Evolutionary conservation across 306 rosid species (phyloP), one percentile per base, ranked within the genome.

Genomic region (Rosa multiflora): DNA sequence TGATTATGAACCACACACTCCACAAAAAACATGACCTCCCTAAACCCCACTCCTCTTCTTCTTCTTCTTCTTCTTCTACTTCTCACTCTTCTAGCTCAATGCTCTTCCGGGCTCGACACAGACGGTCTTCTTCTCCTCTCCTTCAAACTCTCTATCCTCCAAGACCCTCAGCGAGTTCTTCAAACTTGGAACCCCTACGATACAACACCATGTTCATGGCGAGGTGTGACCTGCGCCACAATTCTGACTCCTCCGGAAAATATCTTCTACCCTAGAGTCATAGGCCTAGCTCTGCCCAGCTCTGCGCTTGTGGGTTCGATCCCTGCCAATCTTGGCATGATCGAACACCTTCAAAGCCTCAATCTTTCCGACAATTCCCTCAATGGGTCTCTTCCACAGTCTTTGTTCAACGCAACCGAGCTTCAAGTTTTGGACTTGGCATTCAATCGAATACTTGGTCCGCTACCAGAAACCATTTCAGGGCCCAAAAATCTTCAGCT

Each of bases 341-440:
- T 96, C 66, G 75, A 91, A 7, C 84, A 84, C 63, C 97, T 96
- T 8, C 91, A 85, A 77, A 62, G 61, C 79, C 88, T 96, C n/a
- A 88, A 93, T 81, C 97, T 96, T 74, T 90, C 98, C 18, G 83
- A 93, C 72, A 96, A 93, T 78, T 90, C 93, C 11, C 71, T 96
- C 42, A 96, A 96, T 49, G 99, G 99, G 32, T 87, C 99, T 32
- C 87, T 96, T 12, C 94, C 94, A 0, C 10, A 49, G 6, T 85
- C 92, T 0, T 82, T 91, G 2, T 91, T 91, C 77, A 86, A 88
- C 72, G 76, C 88, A 23, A 79, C 91, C 1, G 37, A 87, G 77
- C 97, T 96, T 49, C 78, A 56, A 32, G 80, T 74, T 26, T 88
- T 95, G 3, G 87, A 92, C 63, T 79, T 95, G 52, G 89, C 98